Conservation (phyloP, 2,329 filamentous ascomycete species). For the Colletotrichum aenigma region DNA sequence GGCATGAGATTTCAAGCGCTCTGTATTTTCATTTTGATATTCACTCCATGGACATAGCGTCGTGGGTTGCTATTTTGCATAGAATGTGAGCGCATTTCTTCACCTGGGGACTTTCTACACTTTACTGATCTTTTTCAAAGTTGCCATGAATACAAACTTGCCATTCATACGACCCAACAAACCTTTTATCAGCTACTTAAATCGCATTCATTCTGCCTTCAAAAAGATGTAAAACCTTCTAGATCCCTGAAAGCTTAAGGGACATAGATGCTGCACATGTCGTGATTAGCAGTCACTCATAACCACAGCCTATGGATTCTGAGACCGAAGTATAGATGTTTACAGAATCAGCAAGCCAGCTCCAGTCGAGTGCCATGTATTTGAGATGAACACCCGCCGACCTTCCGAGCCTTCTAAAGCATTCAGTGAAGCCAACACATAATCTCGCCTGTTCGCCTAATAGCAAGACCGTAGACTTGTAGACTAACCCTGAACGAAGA, state of each 20-base stretch:
- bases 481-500: not conserved
- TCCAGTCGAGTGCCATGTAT: not conserved
- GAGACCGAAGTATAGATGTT: not conserved
- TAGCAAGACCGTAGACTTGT: not conserved
- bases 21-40: not conserved
- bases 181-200: fast-evolving
- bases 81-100: not conserved
- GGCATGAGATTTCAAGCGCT: not conserved
- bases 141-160: not conserved
- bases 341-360: not conserved
- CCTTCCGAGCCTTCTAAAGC: not conserved
- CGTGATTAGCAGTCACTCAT: not conserved
- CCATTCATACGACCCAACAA: not conserved
- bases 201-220: not conserved
- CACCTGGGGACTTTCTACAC: not conserved
- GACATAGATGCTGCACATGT: not conserved
- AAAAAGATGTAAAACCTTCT: fast-evolving
- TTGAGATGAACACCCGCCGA: not conserved
- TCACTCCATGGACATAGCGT: fast-evolving
- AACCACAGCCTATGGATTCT: not conserved
- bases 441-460: not conserved
- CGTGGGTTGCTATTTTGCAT: fast-evolving
- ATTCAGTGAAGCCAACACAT: not conserved
- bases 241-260: not conserved
- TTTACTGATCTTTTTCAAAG: not conserved